Conservation (phyloP, 306 rosid species). For the Corylus heterophylla region DNA sequence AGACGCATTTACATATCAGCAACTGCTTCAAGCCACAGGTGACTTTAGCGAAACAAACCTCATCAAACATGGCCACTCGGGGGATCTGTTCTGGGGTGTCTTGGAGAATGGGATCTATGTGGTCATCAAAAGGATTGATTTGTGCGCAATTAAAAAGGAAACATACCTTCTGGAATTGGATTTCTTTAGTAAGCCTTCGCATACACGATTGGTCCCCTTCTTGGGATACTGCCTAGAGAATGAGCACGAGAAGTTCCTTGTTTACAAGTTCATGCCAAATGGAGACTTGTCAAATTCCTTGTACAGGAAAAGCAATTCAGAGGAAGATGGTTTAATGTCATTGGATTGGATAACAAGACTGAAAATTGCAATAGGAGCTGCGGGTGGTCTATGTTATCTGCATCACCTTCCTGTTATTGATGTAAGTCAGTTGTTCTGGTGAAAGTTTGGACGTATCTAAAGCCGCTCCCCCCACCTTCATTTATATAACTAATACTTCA, state of each 20-base stretch:
- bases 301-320: conserved; percentile 49
- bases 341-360: conserved; percentile 96
- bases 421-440: neutral
- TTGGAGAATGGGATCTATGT: conserved; percentile 71
- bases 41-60: conserved; percentile 66
- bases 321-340: conserved; percentile 71
- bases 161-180: conserved; percentile 67
- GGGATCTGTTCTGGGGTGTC: conserved; percentile 77
- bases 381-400: conserved; percentile 80
- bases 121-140: conserved; percentile 68
- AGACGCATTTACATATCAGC: conserved; percentile 67
- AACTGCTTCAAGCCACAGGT: conserved; percentile 73
- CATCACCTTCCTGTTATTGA: conserved; percentile 45
- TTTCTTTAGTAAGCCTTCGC: conserved; percentile 68
- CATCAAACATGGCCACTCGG: conserved; percentile 77
- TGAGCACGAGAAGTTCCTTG: conserved; percentile 79
- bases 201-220: conserved; percentile 78
- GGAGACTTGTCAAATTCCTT: conserved; percentile 80
- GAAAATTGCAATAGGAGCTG: conserved; percentile 89
- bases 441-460: neutral
- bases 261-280: conserved; percentile 76
- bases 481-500: neutral
- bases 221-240: conserved; percentile 85
- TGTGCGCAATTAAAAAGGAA: conserved; percentile 49
- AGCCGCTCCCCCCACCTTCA: neutral